Percentiles rank a stretch among this genome's conserved stretches.
These are phyloP conservation scores for Fusarium robinianum DNA, from an alignment of 2,329 filamentous ascomycete genomes.

Conservation along the genomic window DNA sequence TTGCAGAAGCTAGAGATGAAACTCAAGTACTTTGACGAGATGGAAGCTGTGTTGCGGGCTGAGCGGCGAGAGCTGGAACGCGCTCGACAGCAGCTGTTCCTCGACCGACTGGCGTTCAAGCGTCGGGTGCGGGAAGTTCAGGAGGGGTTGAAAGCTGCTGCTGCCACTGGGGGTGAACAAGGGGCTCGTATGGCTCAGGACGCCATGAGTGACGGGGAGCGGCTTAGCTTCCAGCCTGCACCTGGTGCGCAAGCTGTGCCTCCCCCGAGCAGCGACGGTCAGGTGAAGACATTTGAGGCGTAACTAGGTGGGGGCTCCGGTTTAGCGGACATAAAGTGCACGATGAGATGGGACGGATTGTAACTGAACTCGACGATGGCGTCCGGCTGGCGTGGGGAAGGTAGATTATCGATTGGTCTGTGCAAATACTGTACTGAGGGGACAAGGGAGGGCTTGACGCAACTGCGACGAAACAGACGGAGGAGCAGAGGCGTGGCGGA, in stretches of 20 bases:
- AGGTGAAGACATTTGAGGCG: constrained; percentile 62
- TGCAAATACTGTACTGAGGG: constrained; percentile 1
- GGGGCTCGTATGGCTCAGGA: constrained; percentile 54
- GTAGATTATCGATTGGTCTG: constrained; percentile 15
- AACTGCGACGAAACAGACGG: not conserved
- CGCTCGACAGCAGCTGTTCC: constrained; percentile 87
- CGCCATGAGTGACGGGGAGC: constrained; percentile 53
- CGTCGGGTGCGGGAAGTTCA: constrained; percentile 83
- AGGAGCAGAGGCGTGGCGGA: not conserved
- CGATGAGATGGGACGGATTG: constrained; percentile 17
- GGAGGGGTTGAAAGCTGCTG: constrained; percentile 67
- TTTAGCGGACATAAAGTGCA: constrained; percentile 11
- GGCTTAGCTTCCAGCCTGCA: constrained; percentile 57
- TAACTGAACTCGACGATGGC: constrained; percentile 26
- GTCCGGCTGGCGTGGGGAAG: constrained; percentile 24
- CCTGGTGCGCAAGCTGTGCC: constrained; percentile 52
- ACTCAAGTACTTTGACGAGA: constrained; percentile 92
- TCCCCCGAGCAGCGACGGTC: constrained; percentile 59
- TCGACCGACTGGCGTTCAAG: constrained; percentile 90
- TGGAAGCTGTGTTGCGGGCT: constrained; percentile 88
- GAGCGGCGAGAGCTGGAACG: constrained; percentile 93
- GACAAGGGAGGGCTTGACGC: constrained; percentile 4
- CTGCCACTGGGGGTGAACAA: constrained; percentile 54
- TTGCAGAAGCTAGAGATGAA: constrained; percentile 96
- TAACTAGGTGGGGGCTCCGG: too few relatives aligned